Base-by-base conservation (phyloP, 306 rosid species). In the Begonia masoniana region DNA sequence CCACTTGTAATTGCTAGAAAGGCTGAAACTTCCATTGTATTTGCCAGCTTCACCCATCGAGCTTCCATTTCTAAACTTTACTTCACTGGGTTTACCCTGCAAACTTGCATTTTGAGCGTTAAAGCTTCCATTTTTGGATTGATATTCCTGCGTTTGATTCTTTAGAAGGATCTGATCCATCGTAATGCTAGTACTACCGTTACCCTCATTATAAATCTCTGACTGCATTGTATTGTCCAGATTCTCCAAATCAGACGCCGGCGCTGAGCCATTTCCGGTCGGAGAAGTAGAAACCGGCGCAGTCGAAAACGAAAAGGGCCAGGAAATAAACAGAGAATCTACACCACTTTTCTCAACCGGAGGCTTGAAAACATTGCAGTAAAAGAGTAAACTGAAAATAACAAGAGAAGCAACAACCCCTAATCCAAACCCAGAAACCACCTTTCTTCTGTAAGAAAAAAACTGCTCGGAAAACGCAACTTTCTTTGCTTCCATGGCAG, bases 361-460 rank as follows among this genome's bases (percentile, higher is more conserved):
- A 5, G 39, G 39, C 7, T 31, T 31, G 39, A 43, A 85, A 50
- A 4, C 81, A 17, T 43, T 54, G 46, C 62, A 67, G 13, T 86
- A 71, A 3, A 69, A 73, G 19, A 79, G 57, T 11, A 80, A 31
- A 15, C 69, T 62, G 17, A 82, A 56, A 48, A 83, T 41, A 62
- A 76, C 7, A 15, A 92, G 54, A 53, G 88, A 81, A 65, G 68
- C 68, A 39, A 66, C 76, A 61, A 81, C 46, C 19, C 92, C 87
- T 47, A 86, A 76, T 66, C 78, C 72, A 61, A 86, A 79, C 43
- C 95, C 83, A 48, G 95, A 87, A 58, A 77, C 41, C 1, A 86
- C 60, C 55, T 80, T 83, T 51, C 83, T 81, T 61, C 65, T 71
- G n/a, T 70, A 71, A 10, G 76, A 71, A 13, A 56, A 19, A 52